These are phyloP conservation scores for Fragaria ananassa DNA, from an alignment of 306 rosid species.

Conservation along the genomic window DNA sequence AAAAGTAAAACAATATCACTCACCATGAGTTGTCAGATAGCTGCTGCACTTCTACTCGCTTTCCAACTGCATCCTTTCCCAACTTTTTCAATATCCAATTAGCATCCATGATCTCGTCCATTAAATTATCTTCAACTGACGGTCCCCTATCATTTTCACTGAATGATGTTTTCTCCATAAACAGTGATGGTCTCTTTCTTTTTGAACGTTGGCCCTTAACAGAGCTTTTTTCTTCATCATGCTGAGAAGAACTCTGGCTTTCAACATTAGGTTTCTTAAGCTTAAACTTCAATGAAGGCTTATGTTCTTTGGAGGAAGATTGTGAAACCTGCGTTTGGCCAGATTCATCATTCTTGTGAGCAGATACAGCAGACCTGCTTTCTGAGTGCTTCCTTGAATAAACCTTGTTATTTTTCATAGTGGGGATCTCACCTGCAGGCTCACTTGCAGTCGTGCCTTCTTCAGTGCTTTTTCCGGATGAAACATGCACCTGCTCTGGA, in stretches of 20 bases:
- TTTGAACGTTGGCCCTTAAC: slow-evolving; percentile 95
- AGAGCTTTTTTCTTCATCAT: slow-evolving; percentile 69
- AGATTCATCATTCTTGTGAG: slow-evolving; percentile 42
- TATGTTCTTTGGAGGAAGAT: slow-evolving; percentile 70
- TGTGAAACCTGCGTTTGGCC: slow-evolving; percentile 42
- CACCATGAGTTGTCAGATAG: slow-evolving; percentile 83
- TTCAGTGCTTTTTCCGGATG: slow-evolving; percentile 39
- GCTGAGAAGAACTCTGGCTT: slow-evolving; percentile 58
- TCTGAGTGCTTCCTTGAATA: slow-evolving; percentile 53
- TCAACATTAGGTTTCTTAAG: slow-evolving; percentile 68
- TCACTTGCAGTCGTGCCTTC: slow-evolving; percentile 39
- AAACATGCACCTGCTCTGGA: slow-evolving; percentile 32
- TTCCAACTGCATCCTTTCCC: slow-evolving; percentile 95
- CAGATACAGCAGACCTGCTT: slow-evolving; percentile 43
- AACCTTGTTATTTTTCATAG: slow-evolving; percentile 42
- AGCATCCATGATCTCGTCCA: slow-evolving; percentile 91
- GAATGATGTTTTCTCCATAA: slow-evolving; percentile 51
- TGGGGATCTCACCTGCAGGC: slow-evolving; percentile 27
- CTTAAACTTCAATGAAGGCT: slow-evolving; percentile 74
- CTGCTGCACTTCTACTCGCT: slow-evolving; percentile 96
- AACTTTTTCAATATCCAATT: slow-evolving; percentile 91
- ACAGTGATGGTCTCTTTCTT: slow-evolving; percentile 82
- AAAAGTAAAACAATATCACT: slow-evolving; percentile 28
- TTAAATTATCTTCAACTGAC: slow-evolving; percentile 47
- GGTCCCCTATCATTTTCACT: slow-evolving; percentile 46